These are phyloP conservation scores for Amaranthus palmeri DNA, from an alignment of 148 eudicot genomes.

Conservation along the genomic window DNA sequence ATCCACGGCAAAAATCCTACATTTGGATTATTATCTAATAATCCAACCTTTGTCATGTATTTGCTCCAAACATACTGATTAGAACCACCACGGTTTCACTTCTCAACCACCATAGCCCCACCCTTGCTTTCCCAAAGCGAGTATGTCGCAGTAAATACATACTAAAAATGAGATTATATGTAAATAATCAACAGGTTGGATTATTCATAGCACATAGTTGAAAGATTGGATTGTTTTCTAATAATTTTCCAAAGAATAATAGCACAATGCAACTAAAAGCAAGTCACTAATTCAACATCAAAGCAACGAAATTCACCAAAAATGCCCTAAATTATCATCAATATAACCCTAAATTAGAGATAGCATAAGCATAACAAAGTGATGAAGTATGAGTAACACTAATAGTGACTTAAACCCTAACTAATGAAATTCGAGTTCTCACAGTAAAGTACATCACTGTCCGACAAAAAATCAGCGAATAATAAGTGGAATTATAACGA, in stretches of 20 bases:
- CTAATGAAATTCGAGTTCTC: background rate
- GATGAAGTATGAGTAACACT: background rate
- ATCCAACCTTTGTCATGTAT: no score
- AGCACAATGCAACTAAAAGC: background rate
- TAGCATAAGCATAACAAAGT: background rate
- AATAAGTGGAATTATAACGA: background rate
- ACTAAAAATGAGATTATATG: no score
- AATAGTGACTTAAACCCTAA: conserved; percentile 7
- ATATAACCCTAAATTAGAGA: background rate
- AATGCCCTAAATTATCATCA: background rate
- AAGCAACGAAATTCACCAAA: background rate
- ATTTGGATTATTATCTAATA: no score
- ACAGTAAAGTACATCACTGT: background rate
- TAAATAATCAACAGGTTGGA: no score
- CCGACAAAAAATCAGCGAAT: background rate
- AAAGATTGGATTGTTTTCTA: no score
- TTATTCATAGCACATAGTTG: no score
- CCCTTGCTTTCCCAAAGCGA: no score
- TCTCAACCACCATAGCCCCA: no score
- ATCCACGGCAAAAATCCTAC: no score
- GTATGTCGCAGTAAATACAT: no score
- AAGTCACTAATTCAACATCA: background rate
- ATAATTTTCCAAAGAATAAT: background rate
- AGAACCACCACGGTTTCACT: no score
- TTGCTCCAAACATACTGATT: no score